Percentiles rank a stretch among this genome's conserved stretches.
Evolutionary conservation across 306 rosid species (phyloP).

Genomic region (Quillaja saponaria): DNA sequence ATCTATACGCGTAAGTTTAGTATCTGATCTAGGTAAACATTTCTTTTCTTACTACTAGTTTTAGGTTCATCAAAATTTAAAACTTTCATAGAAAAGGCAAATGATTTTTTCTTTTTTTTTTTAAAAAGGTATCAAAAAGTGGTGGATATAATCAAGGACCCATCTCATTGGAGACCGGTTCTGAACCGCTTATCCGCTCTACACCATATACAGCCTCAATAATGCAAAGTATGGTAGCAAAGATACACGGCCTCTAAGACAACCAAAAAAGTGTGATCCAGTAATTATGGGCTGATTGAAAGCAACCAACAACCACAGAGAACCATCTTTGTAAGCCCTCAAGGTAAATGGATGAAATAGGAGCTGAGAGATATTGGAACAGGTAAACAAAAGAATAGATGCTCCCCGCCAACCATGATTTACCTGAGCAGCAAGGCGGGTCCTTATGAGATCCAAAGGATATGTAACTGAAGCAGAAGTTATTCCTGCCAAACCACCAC

Average conservation of each 20-base stretch:
- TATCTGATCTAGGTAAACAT: conserved; percentile 12
- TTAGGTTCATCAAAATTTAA: conserved; percentile 14
- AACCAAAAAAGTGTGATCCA: not conserved
- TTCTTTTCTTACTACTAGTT: not conserved
- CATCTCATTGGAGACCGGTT: too few relatives aligned
- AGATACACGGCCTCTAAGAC: not conserved
- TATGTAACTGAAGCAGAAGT: conserved; percentile 90
- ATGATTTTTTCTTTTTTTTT: too few relatives aligned
- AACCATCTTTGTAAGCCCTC: too few relatives aligned
- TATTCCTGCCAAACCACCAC: conserved; percentile 94
- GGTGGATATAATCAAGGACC: too few relatives aligned
- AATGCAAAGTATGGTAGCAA: too few relatives aligned
- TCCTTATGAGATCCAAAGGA: conserved; percentile 97
- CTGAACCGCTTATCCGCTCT: too few relatives aligned
- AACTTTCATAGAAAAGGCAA: not conserved
- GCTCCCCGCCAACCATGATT: not conserved
- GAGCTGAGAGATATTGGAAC: not conserved
- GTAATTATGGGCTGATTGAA: not conserved
- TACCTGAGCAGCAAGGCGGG: conserved; percentile 98
- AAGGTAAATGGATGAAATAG: too few relatives aligned
- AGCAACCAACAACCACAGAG: not conserved
- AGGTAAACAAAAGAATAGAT: not conserved
- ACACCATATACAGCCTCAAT: too few relatives aligned
- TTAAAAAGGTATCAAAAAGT: too few relatives aligned
- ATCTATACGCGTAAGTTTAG: not conserved